Evolutionary conservation across 371 early-diverging fungal genomes (phyloP).

Genomic region (Mucor mucedo): DNA sequence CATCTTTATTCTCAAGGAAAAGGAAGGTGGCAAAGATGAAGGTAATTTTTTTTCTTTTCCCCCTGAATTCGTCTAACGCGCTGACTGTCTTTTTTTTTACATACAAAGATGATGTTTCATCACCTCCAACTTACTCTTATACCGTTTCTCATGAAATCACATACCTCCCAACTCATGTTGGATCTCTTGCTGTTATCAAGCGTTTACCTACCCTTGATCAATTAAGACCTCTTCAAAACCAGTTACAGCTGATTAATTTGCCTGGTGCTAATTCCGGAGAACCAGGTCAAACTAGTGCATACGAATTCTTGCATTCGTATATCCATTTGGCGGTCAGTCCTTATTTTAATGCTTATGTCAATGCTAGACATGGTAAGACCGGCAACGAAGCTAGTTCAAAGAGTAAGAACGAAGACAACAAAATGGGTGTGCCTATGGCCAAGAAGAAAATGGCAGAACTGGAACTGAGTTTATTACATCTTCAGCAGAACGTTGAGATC

Average conservation of each 20-base stretch:
- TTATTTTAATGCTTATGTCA: slow-evolving; percentile 95
- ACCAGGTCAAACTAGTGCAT: slow-evolving; percentile 72
- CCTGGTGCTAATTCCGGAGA: slow-evolving; percentile 82
- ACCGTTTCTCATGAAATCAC: slow-evolving; percentile 77
- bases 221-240: slow-evolving; percentile 73
- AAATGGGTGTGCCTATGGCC: slow-evolving; percentile 91
- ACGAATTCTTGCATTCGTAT: slow-evolving; percentile 90
- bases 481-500: slow-evolving; percentile 98
- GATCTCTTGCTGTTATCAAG: slow-evolving; percentile 91
- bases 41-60: slow-evolving; percentile 29
- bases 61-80: slow-evolving; percentile 5
- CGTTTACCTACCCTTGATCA: slow-evolving; percentile 78
- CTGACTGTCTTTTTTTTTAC: neutral
- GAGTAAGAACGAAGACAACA: slow-evolving; percentile 80
- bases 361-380: slow-evolving; percentile 67
- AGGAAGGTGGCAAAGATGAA: slow-evolving; percentile 61
- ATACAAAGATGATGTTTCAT: slow-evolving; percentile 38
- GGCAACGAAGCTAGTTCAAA: slow-evolving; percentile 22
- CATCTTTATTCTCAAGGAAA: slow-evolving; percentile 82
- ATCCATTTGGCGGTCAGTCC: slow-evolving; percentile 95
- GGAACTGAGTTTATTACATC: slow-evolving; percentile 90
- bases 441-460: slow-evolving; percentile 98
- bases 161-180: slow-evolving; percentile 76
- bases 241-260: slow-evolving; percentile 90
- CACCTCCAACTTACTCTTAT: slow-evolving; percentile 60